These are phyloP conservation scores for Salix caprea DNA, from an alignment of 345 rosid species.

Conservation along the genomic window DNA sequence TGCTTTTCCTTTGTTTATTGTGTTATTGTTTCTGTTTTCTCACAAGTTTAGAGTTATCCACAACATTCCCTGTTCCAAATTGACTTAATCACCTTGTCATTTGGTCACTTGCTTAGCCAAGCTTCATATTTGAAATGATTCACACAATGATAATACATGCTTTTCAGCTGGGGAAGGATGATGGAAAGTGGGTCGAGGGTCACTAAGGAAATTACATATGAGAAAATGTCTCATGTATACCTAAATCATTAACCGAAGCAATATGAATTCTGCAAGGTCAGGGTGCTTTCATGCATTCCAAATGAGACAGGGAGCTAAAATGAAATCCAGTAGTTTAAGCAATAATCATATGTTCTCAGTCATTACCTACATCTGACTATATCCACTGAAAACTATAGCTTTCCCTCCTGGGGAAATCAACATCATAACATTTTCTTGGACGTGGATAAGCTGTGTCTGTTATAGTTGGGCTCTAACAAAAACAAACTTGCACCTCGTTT, in stretches of 20 bases:
- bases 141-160: neutral
- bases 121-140: neutral
- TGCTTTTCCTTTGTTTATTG: neutral
- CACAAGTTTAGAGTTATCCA: neutral
- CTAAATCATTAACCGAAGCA: neutral
- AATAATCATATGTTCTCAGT: too few relatives aligned
- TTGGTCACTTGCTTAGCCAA: neutral
- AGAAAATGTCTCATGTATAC: neutral
- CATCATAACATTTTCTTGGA: too few relatives aligned
- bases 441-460: too few relatives aligned
- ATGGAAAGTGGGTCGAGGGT: neutral
- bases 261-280: neutral
- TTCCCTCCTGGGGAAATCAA: too few relatives aligned
- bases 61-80: neutral
- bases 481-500: too few relatives aligned
- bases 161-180: neutral
- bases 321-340: too few relatives aligned
- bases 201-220: neutral
- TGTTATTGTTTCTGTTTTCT: neutral
- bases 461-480: too few relatives aligned
- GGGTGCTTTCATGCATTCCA: slow-evolving; percentile 7
- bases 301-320: neutral
- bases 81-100: neutral
- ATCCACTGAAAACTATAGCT: too few relatives aligned
- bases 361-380: too few relatives aligned